Conservation (phyloP, 257 asterid genomes). For the Jacaranda mimosifolia region DNA sequence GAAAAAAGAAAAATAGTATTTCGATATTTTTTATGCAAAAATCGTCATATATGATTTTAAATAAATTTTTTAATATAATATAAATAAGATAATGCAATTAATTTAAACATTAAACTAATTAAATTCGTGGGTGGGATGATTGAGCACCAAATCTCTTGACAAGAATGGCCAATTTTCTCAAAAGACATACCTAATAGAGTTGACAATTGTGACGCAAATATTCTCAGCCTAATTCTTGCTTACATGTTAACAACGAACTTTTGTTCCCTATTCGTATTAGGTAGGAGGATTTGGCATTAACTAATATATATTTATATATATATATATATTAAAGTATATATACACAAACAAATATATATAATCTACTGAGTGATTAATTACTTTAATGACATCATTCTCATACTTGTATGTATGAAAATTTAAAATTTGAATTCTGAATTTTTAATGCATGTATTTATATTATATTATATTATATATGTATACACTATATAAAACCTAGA, state of each 20-base stretch:
- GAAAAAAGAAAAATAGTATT: too few relatives aligned
- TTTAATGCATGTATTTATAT: too few relatives aligned
- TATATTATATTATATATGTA: not conserved
- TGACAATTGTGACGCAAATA: slow-evolving; percentile 21
- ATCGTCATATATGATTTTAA: too few relatives aligned
- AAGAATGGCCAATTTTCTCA: not conserved
- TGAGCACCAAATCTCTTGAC: slow-evolving; percentile 16
- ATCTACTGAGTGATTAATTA: too few relatives aligned
- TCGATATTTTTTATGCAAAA: too few relatives aligned
- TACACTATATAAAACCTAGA: not conserved
- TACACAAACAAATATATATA: too few relatives aligned
- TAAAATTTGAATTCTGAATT: too few relatives aligned
- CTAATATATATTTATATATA: not conserved
- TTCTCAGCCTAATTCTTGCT: slow-evolving; percentile 24
- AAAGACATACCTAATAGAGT: slow-evolving; percentile 27
- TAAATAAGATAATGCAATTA: too few relatives aligned
- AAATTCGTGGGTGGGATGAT: not conserved
- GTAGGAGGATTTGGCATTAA: not conserved
- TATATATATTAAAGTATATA: too few relatives aligned
- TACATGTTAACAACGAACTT: not conserved
- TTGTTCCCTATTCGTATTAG: not conserved
- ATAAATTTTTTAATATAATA: too few relatives aligned
- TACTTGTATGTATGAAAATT: not conserved
- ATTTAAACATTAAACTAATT: too few relatives aligned
- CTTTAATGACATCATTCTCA: too few relatives aligned